Base-by-base conservation (phyloP, 2,329 filamentous ascomycete genomes). In the Zelopaecilomyces penicillatus region DNA sequence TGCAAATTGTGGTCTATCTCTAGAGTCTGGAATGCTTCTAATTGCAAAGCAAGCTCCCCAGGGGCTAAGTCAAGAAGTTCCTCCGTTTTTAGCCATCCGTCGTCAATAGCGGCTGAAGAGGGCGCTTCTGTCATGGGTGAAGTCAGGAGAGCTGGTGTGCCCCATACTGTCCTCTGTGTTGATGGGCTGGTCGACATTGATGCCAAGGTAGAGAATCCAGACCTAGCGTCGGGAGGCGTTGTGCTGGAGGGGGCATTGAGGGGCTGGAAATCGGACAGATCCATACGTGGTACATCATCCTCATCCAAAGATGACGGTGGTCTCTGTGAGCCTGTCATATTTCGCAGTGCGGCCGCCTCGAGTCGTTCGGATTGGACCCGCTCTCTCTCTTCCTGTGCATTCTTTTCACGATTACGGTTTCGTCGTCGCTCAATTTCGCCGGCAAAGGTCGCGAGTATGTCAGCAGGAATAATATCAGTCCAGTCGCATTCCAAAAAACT, bases 401-500 rank as follows among this genome's bases (percentile, higher is more conserved):
- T 87, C 63, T 95, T 95, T 53, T 95, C 90, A 5, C 74, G 73
- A 55, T 94, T 89, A 43, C 78, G 76, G 63, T 84, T 88, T 45
- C 88, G 75, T 43, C 90, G 76, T 45, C 78, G 76, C 52, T 87
- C 85, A 43, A 93, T 84, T 48, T 95, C 88, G 0, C 72, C 66
- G n/a, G 75, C 71, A 64, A 95, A 96, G 1, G 75, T 74, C 34
- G 80, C 80, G n/a, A 96, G 70, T 4, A 87, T 76, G 41, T 87
- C 83, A 1, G 81, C 73, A 3, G 81, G 75, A 5, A 96, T 86
- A 33, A 93, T 86, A 53, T 95, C 89, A 3, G 87, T 89, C 90
- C 90, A 96, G 62, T 96, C 89, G 58, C 90, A 96, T 65, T 96
- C 90, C 1, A 96, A 65, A 56, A 95, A 95, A 52, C 76, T 88